Conservation (phyloP, 176 grass and related monocot genomes). For the Hsuehochloa calcarea region DNA sequence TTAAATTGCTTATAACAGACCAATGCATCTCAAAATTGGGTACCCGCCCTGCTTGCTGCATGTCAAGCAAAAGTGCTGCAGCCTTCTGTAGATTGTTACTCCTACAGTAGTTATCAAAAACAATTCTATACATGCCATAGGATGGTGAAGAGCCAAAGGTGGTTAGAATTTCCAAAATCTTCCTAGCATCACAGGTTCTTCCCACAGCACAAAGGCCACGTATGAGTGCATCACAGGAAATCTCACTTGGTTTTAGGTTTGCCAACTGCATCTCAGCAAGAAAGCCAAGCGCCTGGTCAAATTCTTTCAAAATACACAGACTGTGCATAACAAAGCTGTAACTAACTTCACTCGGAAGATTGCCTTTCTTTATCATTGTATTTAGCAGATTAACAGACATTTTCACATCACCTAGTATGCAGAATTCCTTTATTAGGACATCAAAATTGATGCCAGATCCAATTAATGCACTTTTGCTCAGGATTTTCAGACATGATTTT, state of each 20-base stretch:
- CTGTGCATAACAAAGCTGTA: constrained; percentile 61
- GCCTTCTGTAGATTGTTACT: constrained; percentile 60
- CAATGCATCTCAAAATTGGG: constrained; percentile 97
- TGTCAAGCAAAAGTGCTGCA: constrained; percentile 73
- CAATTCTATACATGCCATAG: constrained; percentile 66
- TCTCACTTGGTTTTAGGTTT: constrained; percentile 50
- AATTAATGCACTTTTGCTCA: constrained; percentile 43
- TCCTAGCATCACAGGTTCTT: constrained; percentile 69
- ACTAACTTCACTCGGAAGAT: constrained; percentile 54
- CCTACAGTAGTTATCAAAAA: constrained; percentile 66
- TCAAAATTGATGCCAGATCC: constrained; percentile 43
- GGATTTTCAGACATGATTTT: constrained; percentile 46
- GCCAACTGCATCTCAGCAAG: constrained; percentile 68
- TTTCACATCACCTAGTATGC: constrained; percentile 46
- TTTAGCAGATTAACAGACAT: constrained; percentile 69
- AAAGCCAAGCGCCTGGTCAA: constrained; percentile 65
- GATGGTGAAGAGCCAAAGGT: constrained; percentile 48
- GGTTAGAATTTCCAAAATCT: constrained; percentile 53
- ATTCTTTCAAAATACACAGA: constrained; percentile 51
- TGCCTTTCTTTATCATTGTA: constrained; percentile 71
- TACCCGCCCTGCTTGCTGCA: constrained; percentile 66
- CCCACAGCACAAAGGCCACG: constrained; percentile 55
- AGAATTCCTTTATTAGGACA: constrained; percentile 62
- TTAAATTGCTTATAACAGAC: constrained; percentile 95
- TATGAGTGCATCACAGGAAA: constrained; percentile 59